phyloP scores from a whole-genome alignment of 2,329 filamentous ascomycete genomes.

The Arthrobotrys sinensis region DNA sequence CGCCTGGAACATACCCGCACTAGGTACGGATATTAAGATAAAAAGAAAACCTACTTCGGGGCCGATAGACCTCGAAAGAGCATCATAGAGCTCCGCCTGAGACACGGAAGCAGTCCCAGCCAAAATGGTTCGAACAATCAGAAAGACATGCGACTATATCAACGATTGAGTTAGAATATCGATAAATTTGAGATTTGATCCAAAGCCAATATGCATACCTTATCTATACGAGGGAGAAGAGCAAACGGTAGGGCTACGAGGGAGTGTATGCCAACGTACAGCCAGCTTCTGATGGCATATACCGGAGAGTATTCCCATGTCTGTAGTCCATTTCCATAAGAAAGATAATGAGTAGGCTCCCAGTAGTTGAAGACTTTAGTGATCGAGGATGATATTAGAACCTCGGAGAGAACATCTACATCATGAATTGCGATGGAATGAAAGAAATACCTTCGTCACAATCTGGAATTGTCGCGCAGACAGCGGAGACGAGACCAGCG shows the following conservation, averaged over 20 bases:
- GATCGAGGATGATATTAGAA: not conserved
- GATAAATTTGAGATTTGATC: not conserved
- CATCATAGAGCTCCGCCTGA: slow-evolving; percentile 85
- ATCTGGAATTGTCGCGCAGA: slow-evolving; percentile 92
- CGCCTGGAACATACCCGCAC: slow-evolving; percentile 93
- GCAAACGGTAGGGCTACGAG: slow-evolving; percentile 73
- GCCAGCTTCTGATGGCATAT: slow-evolving; percentile 95
- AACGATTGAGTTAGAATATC: not conserved
- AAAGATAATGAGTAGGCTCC: slow-evolving; percentile 95
- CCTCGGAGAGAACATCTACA: not conserved
- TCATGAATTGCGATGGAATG: not conserved
- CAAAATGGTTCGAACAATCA: slow-evolving; percentile 83
- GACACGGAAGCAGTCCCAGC: slow-evolving; percentile 83
- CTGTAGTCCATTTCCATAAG: slow-evolving; percentile 91
- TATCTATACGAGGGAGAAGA: slow-evolving; percentile 59
- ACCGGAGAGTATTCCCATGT: slow-evolving; percentile 99
- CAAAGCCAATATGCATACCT: slow-evolving; percentile 22
- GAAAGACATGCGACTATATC: slow-evolving; percentile 77
- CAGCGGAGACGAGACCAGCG: slow-evolving; percentile 76
- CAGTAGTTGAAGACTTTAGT: slow-evolving; percentile 91
- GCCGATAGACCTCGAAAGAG: slow-evolving; percentile 82
- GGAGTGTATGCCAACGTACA: slow-evolving; percentile 87
- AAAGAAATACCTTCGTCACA: slow-evolving; percentile 80
- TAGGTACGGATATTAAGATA: slow-evolving; percentile 81
- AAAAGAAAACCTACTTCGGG: slow-evolving; percentile 88